phyloP scores from a whole-genome alignment of 768 basidiomycete species.

The Daedalea quercina region DNA sequence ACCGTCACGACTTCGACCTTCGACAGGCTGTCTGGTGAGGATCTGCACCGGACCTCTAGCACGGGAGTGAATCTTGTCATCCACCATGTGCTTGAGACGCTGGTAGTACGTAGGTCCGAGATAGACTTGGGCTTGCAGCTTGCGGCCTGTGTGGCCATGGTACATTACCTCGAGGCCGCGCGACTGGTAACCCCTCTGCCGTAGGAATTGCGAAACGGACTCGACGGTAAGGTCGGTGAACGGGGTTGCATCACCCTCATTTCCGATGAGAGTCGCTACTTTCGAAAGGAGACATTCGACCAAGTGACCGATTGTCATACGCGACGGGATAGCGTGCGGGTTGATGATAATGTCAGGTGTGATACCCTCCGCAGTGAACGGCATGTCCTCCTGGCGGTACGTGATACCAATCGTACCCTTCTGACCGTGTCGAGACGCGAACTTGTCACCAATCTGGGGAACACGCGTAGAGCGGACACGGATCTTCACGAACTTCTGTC shows the following conservation, averaged over 20 bases:
- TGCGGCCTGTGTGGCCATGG: slow-evolving; percentile 97
- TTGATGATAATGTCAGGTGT: slow-evolving; percentile 98
- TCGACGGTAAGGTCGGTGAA: slow-evolving; percentile 98
- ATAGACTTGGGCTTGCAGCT: slow-evolving; percentile 96
- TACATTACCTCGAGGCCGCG: slow-evolving; percentile 98
- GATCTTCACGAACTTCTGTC: slow-evolving; percentile 97
- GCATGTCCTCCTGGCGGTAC: slow-evolving; percentile 99
- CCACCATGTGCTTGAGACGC: slow-evolving; percentile 98
- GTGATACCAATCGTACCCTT: slow-evolving; percentile 99
- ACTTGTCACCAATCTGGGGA: slow-evolving; percentile 98
- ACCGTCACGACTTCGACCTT: slow-evolving; percentile 97
- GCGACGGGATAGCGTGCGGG: slow-evolving; percentile 98
- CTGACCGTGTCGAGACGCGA: slow-evolving; percentile 98
- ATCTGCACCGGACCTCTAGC: slow-evolving; percentile 98
- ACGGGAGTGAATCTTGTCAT: slow-evolving; percentile 98
- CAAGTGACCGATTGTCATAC: slow-evolving; percentile 99
- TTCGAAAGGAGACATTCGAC: slow-evolving; percentile 97
- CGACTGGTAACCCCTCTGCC: slow-evolving; percentile 90
- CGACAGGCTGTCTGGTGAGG: slow-evolving; percentile 93
- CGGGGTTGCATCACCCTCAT: slow-evolving; percentile 97
- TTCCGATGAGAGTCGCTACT: slow-evolving; percentile 91
- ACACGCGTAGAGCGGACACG: slow-evolving; percentile 93
- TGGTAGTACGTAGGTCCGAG: slow-evolving; percentile 99
- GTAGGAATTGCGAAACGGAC: slow-evolving; percentile 88
- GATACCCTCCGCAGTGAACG: slow-evolving; percentile 95